Conservation (phyloP, 352 stramenopile genomes). For the Phytopythium kandeliae region DNA sequence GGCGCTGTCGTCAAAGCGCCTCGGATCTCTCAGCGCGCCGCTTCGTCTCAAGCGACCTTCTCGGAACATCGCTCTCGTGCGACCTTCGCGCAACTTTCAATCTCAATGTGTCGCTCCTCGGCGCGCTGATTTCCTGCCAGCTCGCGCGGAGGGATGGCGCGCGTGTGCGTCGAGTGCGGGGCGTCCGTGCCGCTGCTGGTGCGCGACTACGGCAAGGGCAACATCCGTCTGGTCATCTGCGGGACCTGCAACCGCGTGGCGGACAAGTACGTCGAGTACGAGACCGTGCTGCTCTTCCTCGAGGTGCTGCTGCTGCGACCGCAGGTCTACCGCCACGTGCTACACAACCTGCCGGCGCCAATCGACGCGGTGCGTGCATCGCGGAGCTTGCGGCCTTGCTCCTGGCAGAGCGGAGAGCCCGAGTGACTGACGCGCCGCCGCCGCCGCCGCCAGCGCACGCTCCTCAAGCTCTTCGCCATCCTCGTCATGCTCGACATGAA, state of each 20-base stretch:
- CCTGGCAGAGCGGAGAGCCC: too few relatives aligned
- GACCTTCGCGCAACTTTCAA: constrained; percentile 1
- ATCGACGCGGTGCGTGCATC: constrained; percentile 22
- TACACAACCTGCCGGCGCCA: constrained; percentile 66
- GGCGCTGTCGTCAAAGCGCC: too few relatives aligned
- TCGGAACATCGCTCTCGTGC: constrained; percentile 5
- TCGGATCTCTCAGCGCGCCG: too few relatives aligned
- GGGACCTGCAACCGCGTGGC: constrained; percentile 57
- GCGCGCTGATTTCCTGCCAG: too few relatives aligned
- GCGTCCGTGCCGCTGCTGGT: constrained; percentile 53
- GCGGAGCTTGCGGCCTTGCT: too few relatives aligned
- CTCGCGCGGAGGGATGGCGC: background rate
- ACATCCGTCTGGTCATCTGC: constrained; percentile 76
- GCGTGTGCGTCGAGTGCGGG: constrained; percentile 79
- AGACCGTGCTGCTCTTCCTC: constrained; percentile 79
- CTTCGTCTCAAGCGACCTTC: constrained; percentile 20
- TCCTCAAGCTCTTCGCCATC: constrained; percentile 74
- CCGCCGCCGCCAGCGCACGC: constrained; percentile 29
- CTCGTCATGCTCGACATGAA: constrained; percentile 85
- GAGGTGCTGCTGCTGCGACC: constrained; percentile 81
- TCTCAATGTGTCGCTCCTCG: too few relatives aligned
- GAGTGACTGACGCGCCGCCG: background rate
- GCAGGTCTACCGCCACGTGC: constrained; percentile 82
- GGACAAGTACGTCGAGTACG: constrained; percentile 88
- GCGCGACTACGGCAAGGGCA: constrained; percentile 83